Conservation (phyloP, 345 rosid species). For the Citrus hindsii region DNA sequence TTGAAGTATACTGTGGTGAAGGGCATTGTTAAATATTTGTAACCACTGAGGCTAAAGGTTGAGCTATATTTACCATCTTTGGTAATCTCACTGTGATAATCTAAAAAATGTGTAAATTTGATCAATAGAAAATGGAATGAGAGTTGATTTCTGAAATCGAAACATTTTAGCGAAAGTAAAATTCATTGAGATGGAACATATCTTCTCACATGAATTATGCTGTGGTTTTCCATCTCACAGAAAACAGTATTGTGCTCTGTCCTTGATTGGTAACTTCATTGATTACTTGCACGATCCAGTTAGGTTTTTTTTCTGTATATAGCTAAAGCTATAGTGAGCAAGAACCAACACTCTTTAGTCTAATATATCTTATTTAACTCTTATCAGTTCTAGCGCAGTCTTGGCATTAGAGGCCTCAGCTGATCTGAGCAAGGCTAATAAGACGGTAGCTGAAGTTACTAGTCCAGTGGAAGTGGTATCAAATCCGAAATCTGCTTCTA, state of each 20-base stretch:
- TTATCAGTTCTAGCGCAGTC: constrained; percentile 40
- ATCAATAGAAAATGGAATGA: background rate
- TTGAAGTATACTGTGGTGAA: no score
- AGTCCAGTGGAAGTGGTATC: constrained; percentile 24
- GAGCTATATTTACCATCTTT: no score
- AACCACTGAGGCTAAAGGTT: no score
- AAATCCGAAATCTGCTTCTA: constrained; percentile 24
- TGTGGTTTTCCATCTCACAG: background rate
- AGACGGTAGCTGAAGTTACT: constrained; percentile 27
- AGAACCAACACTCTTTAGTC: background rate
- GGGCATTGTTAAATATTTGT: no score
- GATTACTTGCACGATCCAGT: background rate
- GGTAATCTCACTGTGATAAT: no score
- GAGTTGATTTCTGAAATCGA: background rate
- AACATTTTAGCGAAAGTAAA: background rate
- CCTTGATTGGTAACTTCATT: background rate
- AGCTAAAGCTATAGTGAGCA: background rate
- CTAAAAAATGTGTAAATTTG: background rate
- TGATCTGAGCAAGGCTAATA: constrained; percentile 26
- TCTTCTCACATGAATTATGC: background rate
- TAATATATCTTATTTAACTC: constrained; percentile 15
- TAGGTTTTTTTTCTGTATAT: background rate
- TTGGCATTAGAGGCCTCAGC: constrained; percentile 36
- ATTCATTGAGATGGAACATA: background rate
- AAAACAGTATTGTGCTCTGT: background rate